Evolutionary conservation across 768 basidiomycete genomes (phyloP).

Genomic region (Xanthoconium stramineum): DNA sequence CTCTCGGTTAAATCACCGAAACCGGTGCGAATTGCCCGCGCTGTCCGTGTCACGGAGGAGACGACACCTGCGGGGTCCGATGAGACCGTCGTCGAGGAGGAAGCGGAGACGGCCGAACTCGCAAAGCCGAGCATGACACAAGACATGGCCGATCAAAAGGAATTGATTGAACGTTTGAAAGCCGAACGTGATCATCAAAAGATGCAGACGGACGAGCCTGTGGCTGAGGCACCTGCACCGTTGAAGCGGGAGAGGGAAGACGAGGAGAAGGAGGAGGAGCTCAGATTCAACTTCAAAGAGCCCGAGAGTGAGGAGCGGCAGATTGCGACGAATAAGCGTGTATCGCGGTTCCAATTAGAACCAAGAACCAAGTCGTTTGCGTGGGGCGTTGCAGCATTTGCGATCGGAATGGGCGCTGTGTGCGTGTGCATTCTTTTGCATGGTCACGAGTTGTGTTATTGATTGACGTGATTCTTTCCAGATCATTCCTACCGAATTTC

Average conservation of each 20-base stretch:
- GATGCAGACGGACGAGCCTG: conserved; percentile 21
- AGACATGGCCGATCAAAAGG: conserved; percentile 76
- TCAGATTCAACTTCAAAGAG: conserved; percentile 67
- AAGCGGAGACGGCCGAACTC: conserved; percentile 53
- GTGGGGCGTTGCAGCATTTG: conserved; percentile 85
- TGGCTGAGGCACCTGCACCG: conserved; percentile 26
- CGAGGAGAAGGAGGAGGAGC: conserved; percentile 41
- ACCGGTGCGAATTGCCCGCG: conserved; percentile 17
- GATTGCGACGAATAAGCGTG: conserved; percentile 63
- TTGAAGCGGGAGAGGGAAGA: conserved; percentile 52
- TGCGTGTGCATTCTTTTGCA: conserved; percentile 40
- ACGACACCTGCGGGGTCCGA: conserved; percentile 55
- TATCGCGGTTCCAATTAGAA: conserved; percentile 52
- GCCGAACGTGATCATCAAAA: conserved; percentile 47
- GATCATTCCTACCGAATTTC: conserved; percentile 60
- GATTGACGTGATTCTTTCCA: conserved; percentile 19
- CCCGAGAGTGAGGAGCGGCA: conserved; percentile 57
- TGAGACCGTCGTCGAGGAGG: conserved; percentile 65
- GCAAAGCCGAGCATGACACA: conserved; percentile 61
- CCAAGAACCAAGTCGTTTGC: conserved; percentile 73
- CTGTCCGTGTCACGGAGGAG: conserved; percentile 29
- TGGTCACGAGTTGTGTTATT: neutral
- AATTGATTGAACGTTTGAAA: conserved; percentile 70
- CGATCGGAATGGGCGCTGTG: conserved; percentile 78
- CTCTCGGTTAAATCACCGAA: conserved; percentile 38